phyloP scores from a whole-genome alignment of 441 rosid species.

The Bruguiera hainesii region DNA sequence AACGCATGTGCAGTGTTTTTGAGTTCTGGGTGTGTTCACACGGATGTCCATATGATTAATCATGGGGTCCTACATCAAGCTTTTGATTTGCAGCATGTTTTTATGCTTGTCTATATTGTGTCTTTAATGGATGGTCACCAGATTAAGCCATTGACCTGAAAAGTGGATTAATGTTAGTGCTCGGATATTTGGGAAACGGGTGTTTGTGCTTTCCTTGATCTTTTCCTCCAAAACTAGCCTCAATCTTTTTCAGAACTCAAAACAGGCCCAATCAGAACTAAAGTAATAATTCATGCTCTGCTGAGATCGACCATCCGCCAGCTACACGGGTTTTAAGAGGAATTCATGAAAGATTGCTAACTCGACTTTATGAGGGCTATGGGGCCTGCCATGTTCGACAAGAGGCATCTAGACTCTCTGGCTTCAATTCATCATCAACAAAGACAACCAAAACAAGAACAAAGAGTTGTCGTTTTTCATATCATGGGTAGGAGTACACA shows the following conservation, averaged over 20 bases:
- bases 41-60: neutral
- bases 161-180: slow-evolving; percentile 14
- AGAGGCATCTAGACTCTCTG: too few relatives aligned
- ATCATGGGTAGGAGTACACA: neutral
- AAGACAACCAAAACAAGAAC: neutral
- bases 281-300: slow-evolving; percentile 22
- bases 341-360: too few relatives aligned
- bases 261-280: slow-evolving; percentile 19
- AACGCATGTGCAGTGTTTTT: slow-evolving; percentile 11
- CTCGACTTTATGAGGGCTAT: too few relatives aligned
- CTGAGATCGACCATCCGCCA: too few relatives aligned
- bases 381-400: too few relatives aligned
- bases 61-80: slow-evolving; percentile 9
- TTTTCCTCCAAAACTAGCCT: slow-evolving; percentile 12
- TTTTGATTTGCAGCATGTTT: neutral
- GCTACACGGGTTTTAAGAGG: too few relatives aligned
- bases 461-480: neutral
- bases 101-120: slow-evolving; percentile 4
- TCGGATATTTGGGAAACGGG: slow-evolving; percentile 32
- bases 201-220: slow-evolving; percentile 17
- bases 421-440: too few relatives aligned
- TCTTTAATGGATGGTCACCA: slow-evolving; percentile 22
- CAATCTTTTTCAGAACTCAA: slow-evolving; percentile 6
- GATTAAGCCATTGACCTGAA: slow-evolving; percentile 12
- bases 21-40: slow-evolving; percentile 17